Conservation (phyloP, 192 early-diverging fungal species). For the Gryganskiella cystojenkinii region DNA sequence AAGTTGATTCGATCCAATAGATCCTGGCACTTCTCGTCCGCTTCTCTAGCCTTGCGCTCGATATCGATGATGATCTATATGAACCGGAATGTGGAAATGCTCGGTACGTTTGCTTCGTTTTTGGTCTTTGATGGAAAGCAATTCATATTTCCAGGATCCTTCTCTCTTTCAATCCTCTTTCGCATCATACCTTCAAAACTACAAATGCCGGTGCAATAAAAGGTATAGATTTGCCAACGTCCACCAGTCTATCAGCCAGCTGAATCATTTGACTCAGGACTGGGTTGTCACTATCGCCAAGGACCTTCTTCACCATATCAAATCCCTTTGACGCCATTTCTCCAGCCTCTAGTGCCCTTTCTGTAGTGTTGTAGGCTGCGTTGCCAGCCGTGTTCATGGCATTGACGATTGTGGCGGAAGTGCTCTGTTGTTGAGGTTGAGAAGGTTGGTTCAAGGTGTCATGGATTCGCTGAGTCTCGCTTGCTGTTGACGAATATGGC, state of each 20-base stretch:
- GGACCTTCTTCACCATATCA: neutral
- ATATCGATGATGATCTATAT: slow-evolving; percentile 57
- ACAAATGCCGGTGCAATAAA: slow-evolving; percentile 58
- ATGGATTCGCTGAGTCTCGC: no score
- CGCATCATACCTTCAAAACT: slow-evolving; percentile 46
- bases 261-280: slow-evolving; percentile 30
- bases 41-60: slow-evolving; percentile 55
- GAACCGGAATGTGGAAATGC: neutral
- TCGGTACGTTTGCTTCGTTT: no score
- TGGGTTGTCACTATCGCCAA: slow-evolving; percentile 5
- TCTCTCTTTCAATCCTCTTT: neutral
- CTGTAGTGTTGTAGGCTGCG: no score
- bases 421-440: no score
- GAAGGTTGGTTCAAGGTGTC: no score
- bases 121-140: no score
- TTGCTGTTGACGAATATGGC: no score
- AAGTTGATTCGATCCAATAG: slow-evolving; percentile 63
- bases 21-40: slow-evolving; percentile 55
- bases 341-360: no score
- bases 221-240: slow-evolving; percentile 44
- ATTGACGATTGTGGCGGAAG: no score
- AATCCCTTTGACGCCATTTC: neutral
- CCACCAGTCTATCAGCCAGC: slow-evolving; percentile 32
- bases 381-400: no score
- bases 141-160: no score